Evolutionary conservation across 805 yeast genomes (phyloP).

Genomic region (Hanseniaspora valbyensis): DNA sequence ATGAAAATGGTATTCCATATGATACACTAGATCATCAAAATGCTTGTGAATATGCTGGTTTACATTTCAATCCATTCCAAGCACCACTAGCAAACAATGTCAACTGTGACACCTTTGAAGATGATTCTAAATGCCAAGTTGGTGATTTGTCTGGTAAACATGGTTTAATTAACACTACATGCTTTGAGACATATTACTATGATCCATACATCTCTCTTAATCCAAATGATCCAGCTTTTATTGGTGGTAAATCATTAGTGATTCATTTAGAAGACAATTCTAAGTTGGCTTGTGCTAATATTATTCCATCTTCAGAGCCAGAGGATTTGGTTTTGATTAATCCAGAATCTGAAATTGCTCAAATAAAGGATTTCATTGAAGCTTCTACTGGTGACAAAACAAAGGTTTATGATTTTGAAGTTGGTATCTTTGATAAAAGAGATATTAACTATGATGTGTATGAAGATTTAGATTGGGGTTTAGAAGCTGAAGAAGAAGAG

Average conservation of each 20-base stretch:
- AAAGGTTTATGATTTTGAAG: neutral
- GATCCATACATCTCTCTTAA: slow-evolving; percentile 59
- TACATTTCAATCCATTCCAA: slow-evolving; percentile 53
- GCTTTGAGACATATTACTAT: slow-evolving; percentile 50
- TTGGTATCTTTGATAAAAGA: neutral
- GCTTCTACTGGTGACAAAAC: slow-evolving; percentile 1
- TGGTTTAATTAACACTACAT: slow-evolving; percentile 60
- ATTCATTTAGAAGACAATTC: slow-evolving; percentile 47
- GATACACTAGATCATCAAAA: slow-evolving; percentile 25
- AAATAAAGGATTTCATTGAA: too few relatives aligned
- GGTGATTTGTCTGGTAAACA: slow-evolving; percentile 77
- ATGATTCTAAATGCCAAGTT: slow-evolving; percentile 51
- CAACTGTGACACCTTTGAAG: slow-evolving; percentile 41
- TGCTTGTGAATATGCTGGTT: slow-evolving; percentile 45
- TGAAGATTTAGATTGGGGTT: slow-evolving; percentile 7
- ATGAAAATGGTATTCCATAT: slow-evolving; percentile 43
- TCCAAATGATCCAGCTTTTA: slow-evolving; percentile 41
- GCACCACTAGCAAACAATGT: slow-evolving; percentile 27
- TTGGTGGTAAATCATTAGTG: slow-evolving; percentile 47
- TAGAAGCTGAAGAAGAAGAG: neutral
- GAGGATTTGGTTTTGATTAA: slow-evolving; percentile 2
- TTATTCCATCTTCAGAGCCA: slow-evolving; percentile 20
- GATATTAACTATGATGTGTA: neutral
- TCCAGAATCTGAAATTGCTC: slow-evolving; percentile 2
- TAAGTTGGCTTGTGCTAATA: slow-evolving; percentile 54